Percentiles rank a stretch among this genome's conserved stretches.
Evolutionary conservation across 2,329 filamentous ascomycete genomes (phyloP).

Genomic region (Sclerotinia subarctica): DNA sequence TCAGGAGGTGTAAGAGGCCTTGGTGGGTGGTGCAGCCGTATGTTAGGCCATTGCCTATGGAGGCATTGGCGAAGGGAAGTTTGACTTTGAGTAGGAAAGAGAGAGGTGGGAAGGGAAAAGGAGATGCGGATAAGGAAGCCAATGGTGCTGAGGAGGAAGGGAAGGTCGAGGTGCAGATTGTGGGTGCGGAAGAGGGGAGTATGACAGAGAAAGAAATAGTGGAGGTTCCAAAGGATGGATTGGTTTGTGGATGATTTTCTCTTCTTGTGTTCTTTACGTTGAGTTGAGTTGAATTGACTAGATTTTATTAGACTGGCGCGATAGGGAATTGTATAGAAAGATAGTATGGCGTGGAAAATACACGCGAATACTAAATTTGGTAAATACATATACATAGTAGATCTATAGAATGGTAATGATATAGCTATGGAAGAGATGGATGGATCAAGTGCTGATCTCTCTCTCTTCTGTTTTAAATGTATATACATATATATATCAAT

Average conservation of each 20-base stretch:
- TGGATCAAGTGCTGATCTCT: constrained; percentile 2
- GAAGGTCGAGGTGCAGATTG: background rate
- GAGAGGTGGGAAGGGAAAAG: constrained; percentile 42
- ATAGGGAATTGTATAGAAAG: background rate
- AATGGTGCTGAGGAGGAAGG: constrained; percentile 21
- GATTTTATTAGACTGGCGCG: background rate
- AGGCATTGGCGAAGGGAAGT: constrained; percentile 79
- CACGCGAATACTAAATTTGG: background rate
- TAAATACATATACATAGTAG: background rate
- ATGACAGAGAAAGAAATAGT: constrained; percentile 25
- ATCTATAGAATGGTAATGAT: background rate
- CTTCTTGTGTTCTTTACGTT: background rate
- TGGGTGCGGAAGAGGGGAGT: background rate
- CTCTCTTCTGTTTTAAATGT: too few relatives aligned
- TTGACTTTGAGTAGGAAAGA: constrained; percentile 72
- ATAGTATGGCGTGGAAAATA: background rate
- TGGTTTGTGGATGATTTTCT: constrained; percentile 29
- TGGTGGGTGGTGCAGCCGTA: constrained; percentile 92
- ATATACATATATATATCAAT: too few relatives aligned
- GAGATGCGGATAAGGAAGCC: constrained; percentile 62
- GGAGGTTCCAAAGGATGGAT: constrained; percentile 32
- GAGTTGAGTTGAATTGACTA: background rate
- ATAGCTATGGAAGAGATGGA: too few relatives aligned
- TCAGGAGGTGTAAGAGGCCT: constrained; percentile 72
- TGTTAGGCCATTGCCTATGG: constrained; percentile 78